Conservation (phyloP, 2,329 filamentous ascomycete species). For the Fusarium keratoplasticum region DNA sequence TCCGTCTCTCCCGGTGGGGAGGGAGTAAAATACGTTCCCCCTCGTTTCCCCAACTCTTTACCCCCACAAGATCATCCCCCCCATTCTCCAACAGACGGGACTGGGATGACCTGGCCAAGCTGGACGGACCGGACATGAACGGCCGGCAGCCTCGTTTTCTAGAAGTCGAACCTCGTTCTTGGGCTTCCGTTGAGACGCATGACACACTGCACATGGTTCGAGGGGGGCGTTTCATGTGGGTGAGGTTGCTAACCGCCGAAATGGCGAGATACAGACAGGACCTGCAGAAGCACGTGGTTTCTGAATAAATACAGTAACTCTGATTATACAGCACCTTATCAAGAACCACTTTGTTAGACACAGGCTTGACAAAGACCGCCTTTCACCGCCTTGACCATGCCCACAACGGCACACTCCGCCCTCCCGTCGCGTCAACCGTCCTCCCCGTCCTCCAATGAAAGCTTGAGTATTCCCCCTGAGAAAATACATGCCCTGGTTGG, state of each 20-base stretch:
- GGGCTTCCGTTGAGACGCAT: background rate
- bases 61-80: constrained; percentile 20
- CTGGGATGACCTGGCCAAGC: background rate
- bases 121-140: background rate
- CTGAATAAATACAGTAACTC: background rate
- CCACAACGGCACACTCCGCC: background rate
- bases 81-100: constrained; percentile 13
- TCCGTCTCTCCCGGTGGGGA: background rate
- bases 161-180: background rate
- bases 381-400: background rate
- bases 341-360: background rate
- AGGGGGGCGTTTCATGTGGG: background rate
- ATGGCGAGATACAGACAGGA: background rate
- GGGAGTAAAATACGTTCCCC: background rate
- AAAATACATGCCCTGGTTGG: background rate
- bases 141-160: background rate
- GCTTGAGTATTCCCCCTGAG: constrained; percentile 7
- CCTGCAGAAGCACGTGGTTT: background rate
- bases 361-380: background rate
- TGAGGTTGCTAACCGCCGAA: background rate
- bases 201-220: background rate
- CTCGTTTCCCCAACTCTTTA: constrained; percentile 30
- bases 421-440: background rate
- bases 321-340: background rate
- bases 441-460: constrained; percentile 17